Base-by-base conservation (phyloP, 331 rosid species). In the Malus hybrid region DNA sequence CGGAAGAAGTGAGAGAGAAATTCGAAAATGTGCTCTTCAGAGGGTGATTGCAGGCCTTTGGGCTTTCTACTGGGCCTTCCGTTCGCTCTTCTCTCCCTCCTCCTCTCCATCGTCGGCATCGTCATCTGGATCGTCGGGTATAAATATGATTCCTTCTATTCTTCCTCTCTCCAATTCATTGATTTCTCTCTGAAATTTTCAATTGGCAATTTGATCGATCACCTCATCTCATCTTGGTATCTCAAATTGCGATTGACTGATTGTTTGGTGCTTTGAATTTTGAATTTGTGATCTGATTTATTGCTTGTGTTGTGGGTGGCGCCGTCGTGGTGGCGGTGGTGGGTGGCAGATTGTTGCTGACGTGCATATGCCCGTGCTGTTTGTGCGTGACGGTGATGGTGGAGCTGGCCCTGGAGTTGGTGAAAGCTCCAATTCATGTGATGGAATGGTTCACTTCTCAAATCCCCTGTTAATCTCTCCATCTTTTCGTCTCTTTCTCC, bases 41-140 rank as follows among this genome's bases (percentile, higher is more conserved):
- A 94, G 11, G 96, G 98, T 29, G 94, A 93, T n/a, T 93, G 98
- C 89, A 86, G 98, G 83, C 98, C 98, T 19, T 72, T 93, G 69
- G 98, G 98, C 13, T 93, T 93, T 79, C 88, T 93, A 4, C 80
- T 93, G 73, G 97, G 98, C 77, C 93, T 93, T 55, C 96, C 99
- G 78, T 94, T 94, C 66, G 99, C 99, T 46, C 76, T 94, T 67
- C 91, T 94, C 74, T 77, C 86, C 33, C 93, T 94, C 68, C 19
- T 93, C 67, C 8, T 94, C 85, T 93, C 98, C 79, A 57, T 91
- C 75, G 83, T 93, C 78, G 98, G 94, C 76, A 7, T 93, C 32
- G 13, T 91, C 68, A 10, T 93, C 66, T 93, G 97, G 98, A 89
- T 91, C 73, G 87, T 93, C 77, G 98, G 98, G 98, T 93, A 85